Percentiles rank a stretch among this genome's conserved stretches.
phyloP scores from a whole-genome alignment of 2,329 filamentous ascomycete species.

The Didymella pinodella region DNA sequence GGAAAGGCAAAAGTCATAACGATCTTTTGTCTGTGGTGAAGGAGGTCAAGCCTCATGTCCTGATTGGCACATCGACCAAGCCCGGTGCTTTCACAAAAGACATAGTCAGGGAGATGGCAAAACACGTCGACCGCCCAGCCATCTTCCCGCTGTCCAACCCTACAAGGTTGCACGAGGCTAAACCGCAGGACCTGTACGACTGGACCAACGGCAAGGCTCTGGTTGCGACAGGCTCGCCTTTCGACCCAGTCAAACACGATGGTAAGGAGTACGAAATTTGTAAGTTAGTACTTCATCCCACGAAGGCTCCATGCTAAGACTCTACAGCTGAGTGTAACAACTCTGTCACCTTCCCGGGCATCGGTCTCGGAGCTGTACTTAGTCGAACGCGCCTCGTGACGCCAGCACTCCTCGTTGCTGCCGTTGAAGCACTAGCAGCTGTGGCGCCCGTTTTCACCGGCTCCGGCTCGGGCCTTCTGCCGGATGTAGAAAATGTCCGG shows the following conservation, averaged over 20 bases:
- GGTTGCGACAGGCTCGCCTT: constrained; percentile 84
- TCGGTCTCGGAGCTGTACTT: constrained; percentile 80
- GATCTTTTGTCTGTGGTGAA: constrained; percentile 73
- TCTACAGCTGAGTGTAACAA: constrained; percentile 84
- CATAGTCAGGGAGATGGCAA: constrained; percentile 77
- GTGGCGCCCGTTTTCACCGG: constrained; percentile 75
- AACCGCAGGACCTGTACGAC: constrained; percentile 74
- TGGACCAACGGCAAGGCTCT: constrained; percentile 83
- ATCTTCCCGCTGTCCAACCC: constrained; percentile 89
- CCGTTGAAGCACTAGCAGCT: constrained; percentile 74
- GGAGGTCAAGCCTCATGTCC: constrained; percentile 77
- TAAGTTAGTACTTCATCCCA: constrained; percentile 48
- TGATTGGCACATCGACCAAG: constrained; percentile 84
- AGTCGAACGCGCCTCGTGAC: constrained; percentile 72
- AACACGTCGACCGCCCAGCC: constrained; percentile 77
- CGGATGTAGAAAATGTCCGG: constrained; percentile 77
- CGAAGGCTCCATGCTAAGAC: constrained; percentile 13
- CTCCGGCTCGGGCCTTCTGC: constrained; percentile 69
- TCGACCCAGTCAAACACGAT: constrained; percentile 72
- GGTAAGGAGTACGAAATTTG: constrained; percentile 64
- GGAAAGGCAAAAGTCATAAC: constrained; percentile 64
- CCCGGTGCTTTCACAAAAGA: constrained; percentile 79
- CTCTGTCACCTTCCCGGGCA: constrained; percentile 83
- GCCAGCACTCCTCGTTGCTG: constrained; percentile 82
- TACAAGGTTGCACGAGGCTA: constrained; percentile 82